Base-by-base conservation (phyloP, 108 stramenopile genomes). In the Fistulifera pelliculosa region DNA sequence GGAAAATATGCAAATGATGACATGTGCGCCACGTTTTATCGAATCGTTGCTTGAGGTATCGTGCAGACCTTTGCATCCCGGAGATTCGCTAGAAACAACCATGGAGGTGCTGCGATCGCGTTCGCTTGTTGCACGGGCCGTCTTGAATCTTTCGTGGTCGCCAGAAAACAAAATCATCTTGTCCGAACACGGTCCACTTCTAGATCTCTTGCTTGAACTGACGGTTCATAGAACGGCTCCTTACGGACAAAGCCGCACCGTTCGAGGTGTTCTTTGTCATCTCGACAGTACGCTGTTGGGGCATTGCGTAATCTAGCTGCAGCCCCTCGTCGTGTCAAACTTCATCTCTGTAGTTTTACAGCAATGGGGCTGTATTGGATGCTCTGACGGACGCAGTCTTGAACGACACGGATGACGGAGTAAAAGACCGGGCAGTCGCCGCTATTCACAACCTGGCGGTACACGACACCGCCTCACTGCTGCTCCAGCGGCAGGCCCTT, bases 1-100 rank as follows among this genome's bases (percentile, higher is more conserved):
- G 35, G 74, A 82, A 16, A 82, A 78, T 43, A 82, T 82, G 81
- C 60, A 64, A 28, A 75, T 77, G 74, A 77, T 82, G 76, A 68
- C 72, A 7, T 56, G 61, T 22, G 58, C 69, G n/a, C 76, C 76
- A 27, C 54, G 64, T 12, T 53, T 82, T 8, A 41, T 82, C 11
- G 45, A 71, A 12, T 58, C 73, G 7, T 51, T 82, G 2, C 59
- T 78, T 0, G 55, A 44, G 12, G 59, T 74, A 0, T 54, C 64
- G 14, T 60, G 40, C 21, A 50, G 74, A 0, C 58, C 47, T 12
- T 28, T 68, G 12, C 41, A 72, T 31, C 27, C 53, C 1, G 52
- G 56, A 14, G 76, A 73, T 14, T 38, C 70, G 2, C 4, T 67
- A n/a, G 65, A 75, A 52, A 39, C n/a, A 42, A 62, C 60, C 0